Base-by-base conservation (phyloP, 2,329 filamentous ascomycete genomes). In the Emmonsia crescens region DNA sequence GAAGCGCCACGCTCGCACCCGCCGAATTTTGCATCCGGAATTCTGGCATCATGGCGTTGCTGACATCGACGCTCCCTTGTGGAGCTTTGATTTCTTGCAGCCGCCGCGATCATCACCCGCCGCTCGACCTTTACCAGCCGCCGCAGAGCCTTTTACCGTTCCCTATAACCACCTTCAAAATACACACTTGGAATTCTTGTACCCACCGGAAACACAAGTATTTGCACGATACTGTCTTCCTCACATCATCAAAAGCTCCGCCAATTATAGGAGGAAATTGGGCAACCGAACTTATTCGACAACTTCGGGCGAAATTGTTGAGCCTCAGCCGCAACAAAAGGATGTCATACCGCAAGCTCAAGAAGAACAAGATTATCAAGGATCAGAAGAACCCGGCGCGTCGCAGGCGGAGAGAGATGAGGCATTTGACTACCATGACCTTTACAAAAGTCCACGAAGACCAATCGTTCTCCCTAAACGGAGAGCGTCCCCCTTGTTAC, bases 181-280 rank as follows among this genome's bases (percentile, higher is more conserved):
- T 6, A 56, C 56, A 19, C 62, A 57, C n/a, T 70, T 77, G 57
- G 75, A 77, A 44, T 77, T 77, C 49, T 65, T 77, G 19, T 77
- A 76, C 49, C 75, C 75, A n/a, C 68, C 65, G 16, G 65, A 66
- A 48, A 68, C 71, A 6, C 70, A 64, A 24, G 42, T 62, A 9
- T 62, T 59, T 33, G 64, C 62, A n/a, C 60, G 64, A 29, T 58
- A 60, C 9, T 63, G 63, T 38, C 24, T 63, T 16, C 27, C 46
- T 24, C 58, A 19, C 55, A 52, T 38, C 33, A 10, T 24, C 63
- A 54, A 33, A 38, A 33, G 16, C 56, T 62, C 19, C 49, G 46
- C n/a, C 63, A 64, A 54, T 51, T 61, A 24, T 62, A 63, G 21
- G 44, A 66, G 38, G 66, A 63, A 58, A 56, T 59, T 42, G 54